Percentiles rank a stretch among this genome's conserved stretches.
phyloP scores from a whole-genome alignment of 768 basidiomycete genomes.

The Trametes gibbosa region DNA sequence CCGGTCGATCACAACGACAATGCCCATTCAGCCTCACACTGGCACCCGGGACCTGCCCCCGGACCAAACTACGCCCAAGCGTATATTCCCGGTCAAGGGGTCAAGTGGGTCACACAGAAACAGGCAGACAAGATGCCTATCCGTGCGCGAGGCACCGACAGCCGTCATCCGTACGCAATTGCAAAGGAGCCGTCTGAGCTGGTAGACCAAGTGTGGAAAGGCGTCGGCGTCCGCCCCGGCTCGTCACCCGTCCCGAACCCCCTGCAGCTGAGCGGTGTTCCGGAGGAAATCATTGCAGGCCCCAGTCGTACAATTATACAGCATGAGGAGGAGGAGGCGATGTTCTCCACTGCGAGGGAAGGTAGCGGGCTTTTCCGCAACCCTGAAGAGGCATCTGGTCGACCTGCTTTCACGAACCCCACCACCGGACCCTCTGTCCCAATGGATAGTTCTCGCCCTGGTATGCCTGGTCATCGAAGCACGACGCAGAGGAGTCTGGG shows the following conservation, averaged over 20 bases:
- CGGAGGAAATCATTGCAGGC: not conserved
- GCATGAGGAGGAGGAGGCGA: not conserved
- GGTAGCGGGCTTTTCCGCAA: not conserved
- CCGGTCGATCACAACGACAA: not conserved
- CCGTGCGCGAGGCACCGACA: constrained; percentile 2
- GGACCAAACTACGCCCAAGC: not conserved
- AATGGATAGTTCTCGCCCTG: not conserved
- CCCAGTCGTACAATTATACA: constrained; percentile 1
- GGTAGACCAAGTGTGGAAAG: constrained; percentile 5
- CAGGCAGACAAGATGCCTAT: constrained; percentile 5
- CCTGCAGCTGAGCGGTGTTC: constrained; percentile 20
- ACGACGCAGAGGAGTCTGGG: not conserved
- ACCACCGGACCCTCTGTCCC: not conserved
- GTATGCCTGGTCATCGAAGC: not conserved
- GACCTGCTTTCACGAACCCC: not conserved
- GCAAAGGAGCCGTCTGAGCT: constrained; percentile 13
- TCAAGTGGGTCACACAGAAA: constrained; percentile 2
- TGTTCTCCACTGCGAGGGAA: not conserved
- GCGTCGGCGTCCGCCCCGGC: not conserved
- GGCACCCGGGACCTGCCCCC: constrained; percentile 8
- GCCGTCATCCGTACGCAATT: constrained; percentile 5
- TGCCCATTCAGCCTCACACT: not conserved
- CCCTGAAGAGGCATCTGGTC: not conserved
- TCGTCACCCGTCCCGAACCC: constrained; percentile 19
- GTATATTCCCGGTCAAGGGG: too few relatives aligned